Evolutionary conservation across 805 yeast species (phyloP).

Genomic region (Kodamaea sagamina): DNA sequence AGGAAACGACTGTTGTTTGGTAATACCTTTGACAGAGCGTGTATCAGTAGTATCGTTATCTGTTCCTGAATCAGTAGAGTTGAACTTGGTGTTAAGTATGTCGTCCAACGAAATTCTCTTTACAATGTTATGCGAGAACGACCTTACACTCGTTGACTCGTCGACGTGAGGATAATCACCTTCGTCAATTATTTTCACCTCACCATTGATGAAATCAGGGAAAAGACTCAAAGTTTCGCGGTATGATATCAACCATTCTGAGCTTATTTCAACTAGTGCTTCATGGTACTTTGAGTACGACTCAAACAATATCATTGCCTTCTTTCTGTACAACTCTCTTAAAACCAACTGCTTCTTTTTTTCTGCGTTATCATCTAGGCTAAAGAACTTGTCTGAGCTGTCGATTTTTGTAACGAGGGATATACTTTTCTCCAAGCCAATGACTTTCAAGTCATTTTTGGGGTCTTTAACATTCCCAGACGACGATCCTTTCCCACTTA

Average conservation of each 20-base stretch:
- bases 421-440: slow-evolving; percentile 39
- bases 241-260: slow-evolving; percentile 43
- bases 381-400: slow-evolving; percentile 28
- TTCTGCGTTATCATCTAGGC: slow-evolving; percentile 13
- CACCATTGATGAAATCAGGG: slow-evolving; percentile 41
- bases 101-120: slow-evolving; percentile 24
- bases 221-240: slow-evolving; percentile 37
- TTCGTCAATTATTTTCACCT: slow-evolving; percentile 12
- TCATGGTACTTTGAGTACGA: slow-evolving; percentile 38
- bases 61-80: slow-evolving; percentile 19
- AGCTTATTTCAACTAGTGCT: slow-evolving; percentile 40
- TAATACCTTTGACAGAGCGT: slow-evolving; percentile 4
- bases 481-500: slow-evolving; percentile 21
- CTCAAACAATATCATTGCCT: slow-evolving; percentile 35
- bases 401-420: slow-evolving; percentile 30
- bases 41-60: slow-evolving; percentile 15
- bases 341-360: slow-evolving; percentile 35
- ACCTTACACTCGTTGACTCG: slow-evolving; percentile 16
- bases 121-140: slow-evolving; percentile 20
- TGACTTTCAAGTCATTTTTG: slow-evolving; percentile 28
- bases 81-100: slow-evolving; percentile 14
- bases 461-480: slow-evolving; percentile 26
- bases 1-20: slow-evolving; percentile 3
- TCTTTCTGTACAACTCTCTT: slow-evolving; percentile 38
- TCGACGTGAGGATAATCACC: slow-evolving; percentile 13